These are phyloP conservation scores for Teunomyces atbi DNA, from an alignment of 805 yeast species.

Conservation along the genomic window DNA sequence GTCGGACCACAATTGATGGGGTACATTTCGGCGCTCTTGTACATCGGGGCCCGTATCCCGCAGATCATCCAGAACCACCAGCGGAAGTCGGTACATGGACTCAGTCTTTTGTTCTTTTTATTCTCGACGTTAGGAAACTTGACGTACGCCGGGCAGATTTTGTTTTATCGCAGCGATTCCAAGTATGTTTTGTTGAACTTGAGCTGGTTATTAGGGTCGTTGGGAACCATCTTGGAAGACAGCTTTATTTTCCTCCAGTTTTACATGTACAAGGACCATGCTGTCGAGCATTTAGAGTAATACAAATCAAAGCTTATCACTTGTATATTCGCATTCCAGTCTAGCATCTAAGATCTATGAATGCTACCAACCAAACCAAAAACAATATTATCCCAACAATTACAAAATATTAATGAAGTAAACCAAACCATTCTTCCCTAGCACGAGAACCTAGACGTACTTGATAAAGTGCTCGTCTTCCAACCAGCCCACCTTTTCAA, in stretches of 20 bases:
- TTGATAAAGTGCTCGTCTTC: constrained; percentile 62
- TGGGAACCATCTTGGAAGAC: constrained; percentile 77
- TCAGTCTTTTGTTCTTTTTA: constrained; percentile 76
- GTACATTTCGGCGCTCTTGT: constrained; percentile 64
- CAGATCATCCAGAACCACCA: constrained; percentile 79
- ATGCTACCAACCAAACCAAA: constrained; percentile 2
- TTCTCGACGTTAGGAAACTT: constrained; percentile 73
- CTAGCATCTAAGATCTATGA: constrained; percentile 5
- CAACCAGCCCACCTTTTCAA: constrained; percentile 90
- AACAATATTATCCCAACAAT: neutral
- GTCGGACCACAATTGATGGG: constrained; percentile 69
- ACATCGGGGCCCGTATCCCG: constrained; percentile 70
- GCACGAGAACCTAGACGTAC: constrained; percentile 10
- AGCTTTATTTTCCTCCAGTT: constrained; percentile 65
- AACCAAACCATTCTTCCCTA: neutral
- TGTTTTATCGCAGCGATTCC: constrained; percentile 61
- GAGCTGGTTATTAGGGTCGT: constrained; percentile 76
- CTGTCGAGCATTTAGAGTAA: constrained; percentile 6
- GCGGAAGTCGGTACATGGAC: constrained; percentile 80
- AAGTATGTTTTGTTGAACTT: constrained; percentile 60
- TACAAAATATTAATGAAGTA: constrained; percentile 2
- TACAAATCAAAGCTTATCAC: too few relatives aligned
- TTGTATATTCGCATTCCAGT: neutral
- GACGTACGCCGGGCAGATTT: constrained; percentile 72
- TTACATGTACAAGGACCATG: constrained; percentile 50